Conservation (phyloP, 106 monocot species). For the Acorus gramineus region DNA sequence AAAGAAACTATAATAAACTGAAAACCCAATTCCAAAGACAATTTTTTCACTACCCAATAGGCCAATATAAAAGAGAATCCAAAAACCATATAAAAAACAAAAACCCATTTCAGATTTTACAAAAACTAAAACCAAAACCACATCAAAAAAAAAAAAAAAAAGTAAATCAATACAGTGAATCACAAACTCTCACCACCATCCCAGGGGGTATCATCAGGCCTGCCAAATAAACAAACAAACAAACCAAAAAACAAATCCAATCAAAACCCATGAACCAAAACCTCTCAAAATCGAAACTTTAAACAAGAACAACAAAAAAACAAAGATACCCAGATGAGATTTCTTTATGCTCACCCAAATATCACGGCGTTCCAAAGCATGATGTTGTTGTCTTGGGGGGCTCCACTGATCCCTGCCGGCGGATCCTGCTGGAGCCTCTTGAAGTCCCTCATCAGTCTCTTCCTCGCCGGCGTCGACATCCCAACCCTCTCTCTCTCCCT, state of each 20-base stretch:
- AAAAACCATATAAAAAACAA: no score
- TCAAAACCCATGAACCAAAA: background rate
- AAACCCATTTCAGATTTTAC: no score
- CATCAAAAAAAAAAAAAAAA: no score
- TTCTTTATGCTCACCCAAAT: slow-evolving; percentile 54
- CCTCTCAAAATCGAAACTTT: background rate
- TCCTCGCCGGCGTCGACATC: slow-evolving; percentile 79
- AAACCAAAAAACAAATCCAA: background rate
- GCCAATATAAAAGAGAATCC: no score
- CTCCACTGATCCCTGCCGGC: slow-evolving; percentile 74
- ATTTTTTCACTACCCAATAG: no score
- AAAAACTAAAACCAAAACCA: no score
- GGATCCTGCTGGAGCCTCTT: slow-evolving; percentile 72
- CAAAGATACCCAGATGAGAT: background rate
- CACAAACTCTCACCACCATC: slow-evolving; percentile 23
- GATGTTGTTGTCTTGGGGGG: slow-evolving; percentile 76
- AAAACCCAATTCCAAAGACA: no score
- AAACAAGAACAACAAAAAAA: background rate
- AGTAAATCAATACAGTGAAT: no score
- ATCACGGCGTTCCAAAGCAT: slow-evolving; percentile 84
- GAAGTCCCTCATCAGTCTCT: slow-evolving; percentile 78
- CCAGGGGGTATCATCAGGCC: slow-evolving; percentile 24
- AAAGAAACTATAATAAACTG: no score
- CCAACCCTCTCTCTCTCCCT: no score
- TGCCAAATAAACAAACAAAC: no score